phyloP scores from a whole-genome alignment of 345 rosid species.

The Abelmoschus esculentus region DNA sequence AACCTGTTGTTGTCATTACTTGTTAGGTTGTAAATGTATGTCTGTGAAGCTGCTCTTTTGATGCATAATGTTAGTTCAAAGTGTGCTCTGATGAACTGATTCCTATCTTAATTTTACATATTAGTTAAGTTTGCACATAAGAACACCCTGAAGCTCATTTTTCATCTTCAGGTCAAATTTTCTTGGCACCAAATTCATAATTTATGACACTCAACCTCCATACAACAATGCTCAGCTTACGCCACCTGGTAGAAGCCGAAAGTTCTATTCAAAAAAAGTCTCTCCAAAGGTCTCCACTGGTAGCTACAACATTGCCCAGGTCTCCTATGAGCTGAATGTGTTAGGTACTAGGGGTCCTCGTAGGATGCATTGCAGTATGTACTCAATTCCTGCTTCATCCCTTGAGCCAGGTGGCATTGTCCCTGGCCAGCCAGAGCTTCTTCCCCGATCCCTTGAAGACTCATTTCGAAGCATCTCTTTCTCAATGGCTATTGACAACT shows the following conservation, averaged over 20 bases:
- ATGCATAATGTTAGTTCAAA: not conserved
- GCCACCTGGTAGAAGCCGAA: slow-evolving; percentile 73
- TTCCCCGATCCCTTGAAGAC: slow-evolving; percentile 68
- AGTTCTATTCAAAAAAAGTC: slow-evolving; percentile 76
- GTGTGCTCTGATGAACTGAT: not conserved
- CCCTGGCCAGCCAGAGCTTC: slow-evolving; percentile 80
- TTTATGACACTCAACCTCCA: slow-evolving; percentile 87
- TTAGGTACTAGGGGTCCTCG: slow-evolving; percentile 94
- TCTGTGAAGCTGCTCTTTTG: not conserved
- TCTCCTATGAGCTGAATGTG: slow-evolving; percentile 82
- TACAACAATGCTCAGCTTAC: slow-evolving; percentile 61
- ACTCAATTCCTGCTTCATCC: slow-evolving; percentile 70
- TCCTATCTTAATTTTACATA: not conserved
- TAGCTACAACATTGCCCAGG: slow-evolving; percentile 80
- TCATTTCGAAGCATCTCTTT: slow-evolving; percentile 82
- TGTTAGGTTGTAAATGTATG: not conserved
- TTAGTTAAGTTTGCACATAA: not conserved
- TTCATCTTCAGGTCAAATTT: slow-evolving; percentile 69
- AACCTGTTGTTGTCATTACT: not conserved
- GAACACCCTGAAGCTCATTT: not conserved
- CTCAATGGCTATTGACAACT: slow-evolving; percentile 58
- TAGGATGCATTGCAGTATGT: slow-evolving; percentile 85
- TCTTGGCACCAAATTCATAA: slow-evolving; percentile 81
- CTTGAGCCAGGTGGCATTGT: slow-evolving; percentile 68
- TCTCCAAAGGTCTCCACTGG: slow-evolving; percentile 87